phyloP scores from a whole-genome alignment of 1,139 yeast species.

The Kurtzmaniella quercitrusa region DNA sequence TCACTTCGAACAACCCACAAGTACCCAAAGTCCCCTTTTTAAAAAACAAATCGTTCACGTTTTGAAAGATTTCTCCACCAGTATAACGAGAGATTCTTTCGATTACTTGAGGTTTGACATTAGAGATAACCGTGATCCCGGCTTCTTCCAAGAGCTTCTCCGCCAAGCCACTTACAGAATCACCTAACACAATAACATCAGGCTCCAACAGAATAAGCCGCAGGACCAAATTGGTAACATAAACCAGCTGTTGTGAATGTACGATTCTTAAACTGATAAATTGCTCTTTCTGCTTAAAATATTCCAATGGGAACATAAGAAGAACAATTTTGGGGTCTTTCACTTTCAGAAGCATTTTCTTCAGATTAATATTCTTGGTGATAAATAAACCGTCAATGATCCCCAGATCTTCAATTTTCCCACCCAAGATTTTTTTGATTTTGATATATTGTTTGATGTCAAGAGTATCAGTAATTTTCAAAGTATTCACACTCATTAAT shows the following conservation, averaged over 20 bases:
- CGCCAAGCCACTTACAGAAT: slow-evolving; percentile 82
- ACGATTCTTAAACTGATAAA: slow-evolving; percentile 82
- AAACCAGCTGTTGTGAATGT: slow-evolving; percentile 84
- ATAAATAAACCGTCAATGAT: slow-evolving; percentile 78
- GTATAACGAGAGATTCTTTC: slow-evolving; percentile 78
- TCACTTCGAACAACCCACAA: slow-evolving; percentile 69
- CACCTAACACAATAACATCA: slow-evolving; percentile 74
- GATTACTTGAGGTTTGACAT: slow-evolving; percentile 78
- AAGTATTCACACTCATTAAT: slow-evolving; percentile 22
- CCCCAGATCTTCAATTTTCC: slow-evolving; percentile 53
- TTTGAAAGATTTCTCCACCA: slow-evolving; percentile 68
- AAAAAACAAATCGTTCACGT: slow-evolving; percentile 45
- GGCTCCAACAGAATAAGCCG: slow-evolving; percentile 77
- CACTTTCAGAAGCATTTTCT: slow-evolving; percentile 66
- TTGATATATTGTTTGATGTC: slow-evolving; percentile 88
- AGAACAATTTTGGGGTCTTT: slow-evolving; percentile 72
- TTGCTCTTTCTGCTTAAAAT: slow-evolving; percentile 64
- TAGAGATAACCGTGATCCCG: slow-evolving; percentile 73
- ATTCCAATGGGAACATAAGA: slow-evolving; percentile 87
- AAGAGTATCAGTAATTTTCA: slow-evolving; percentile 60
- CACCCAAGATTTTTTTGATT: slow-evolving; percentile 80
- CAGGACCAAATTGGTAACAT: slow-evolving; percentile 74
- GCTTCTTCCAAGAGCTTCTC: slow-evolving; percentile 65
- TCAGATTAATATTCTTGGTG: slow-evolving; percentile 81
- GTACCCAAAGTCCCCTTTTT: slow-evolving; percentile 61